Evolutionary conservation across 2,329 filamentous ascomycete genomes (phyloP).

Genomic region (Fusarium poae): DNA sequence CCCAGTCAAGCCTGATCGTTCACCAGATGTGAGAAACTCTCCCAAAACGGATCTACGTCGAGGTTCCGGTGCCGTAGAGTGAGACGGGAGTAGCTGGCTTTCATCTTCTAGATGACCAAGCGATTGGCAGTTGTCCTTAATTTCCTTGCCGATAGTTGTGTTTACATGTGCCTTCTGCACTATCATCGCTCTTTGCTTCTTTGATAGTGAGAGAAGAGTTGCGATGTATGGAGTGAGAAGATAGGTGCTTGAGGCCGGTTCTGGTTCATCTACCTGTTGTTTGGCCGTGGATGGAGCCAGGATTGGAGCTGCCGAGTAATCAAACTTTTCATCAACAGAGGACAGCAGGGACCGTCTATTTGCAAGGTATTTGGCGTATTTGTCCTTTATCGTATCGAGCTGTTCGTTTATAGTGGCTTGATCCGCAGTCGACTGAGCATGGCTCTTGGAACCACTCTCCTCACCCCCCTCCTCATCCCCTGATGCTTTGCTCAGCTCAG

Average conservation of each 20-base stretch:
- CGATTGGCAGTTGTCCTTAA: constrained; percentile 63
- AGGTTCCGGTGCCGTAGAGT: constrained; percentile 58
- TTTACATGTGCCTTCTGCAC: constrained; percentile 71
- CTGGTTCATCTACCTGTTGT: constrained; percentile 27
- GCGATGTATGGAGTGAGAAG: constrained; percentile 70
- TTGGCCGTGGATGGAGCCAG: constrained; percentile 26
- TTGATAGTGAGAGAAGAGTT: constrained; percentile 64
- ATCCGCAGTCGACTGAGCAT: constrained; percentile 39
- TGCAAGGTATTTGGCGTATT: constrained; percentile 67
- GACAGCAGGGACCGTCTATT: constrained; percentile 63
- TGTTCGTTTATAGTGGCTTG: constrained; percentile 54
- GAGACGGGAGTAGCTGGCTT: constrained; percentile 69
- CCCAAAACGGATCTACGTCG: constrained; percentile 58
- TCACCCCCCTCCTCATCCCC: constrained; percentile 52
- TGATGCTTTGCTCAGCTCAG: constrained; percentile 68
- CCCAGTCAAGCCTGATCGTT: constrained; percentile 57
- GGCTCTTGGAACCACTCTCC: constrained; percentile 44
- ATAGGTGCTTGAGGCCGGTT: constrained; percentile 51
- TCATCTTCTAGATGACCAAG: constrained; percentile 70
- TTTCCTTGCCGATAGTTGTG: constrained; percentile 62
- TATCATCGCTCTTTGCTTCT: constrained; percentile 68
- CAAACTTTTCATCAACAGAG: constrained; percentile 53
- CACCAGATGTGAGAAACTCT: constrained; percentile 57
- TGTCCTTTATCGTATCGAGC: constrained; percentile 63
- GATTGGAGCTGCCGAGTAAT: constrained; percentile 46